Conservation (phyloP, 2,329 filamentous ascomycete genomes). For the Diaporthe destruens region DNA sequence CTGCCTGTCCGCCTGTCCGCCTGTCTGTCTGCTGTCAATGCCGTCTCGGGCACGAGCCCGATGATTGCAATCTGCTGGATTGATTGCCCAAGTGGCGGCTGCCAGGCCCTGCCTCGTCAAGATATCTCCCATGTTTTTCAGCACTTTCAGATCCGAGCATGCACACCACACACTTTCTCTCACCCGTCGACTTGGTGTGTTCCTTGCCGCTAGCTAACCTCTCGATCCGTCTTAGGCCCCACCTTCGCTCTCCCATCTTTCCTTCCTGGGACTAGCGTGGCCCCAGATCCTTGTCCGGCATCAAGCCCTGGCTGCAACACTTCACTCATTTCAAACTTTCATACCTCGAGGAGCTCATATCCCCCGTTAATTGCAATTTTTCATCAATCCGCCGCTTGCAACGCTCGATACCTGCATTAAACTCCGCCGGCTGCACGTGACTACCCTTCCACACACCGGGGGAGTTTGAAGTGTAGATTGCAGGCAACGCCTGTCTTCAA, state of each 20-base stretch:
- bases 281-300: background rate
- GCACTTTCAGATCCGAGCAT: conserved; percentile 26
- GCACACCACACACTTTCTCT: background rate
- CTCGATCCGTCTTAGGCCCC: conserved; percentile 33
- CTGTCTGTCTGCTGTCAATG: conserved; percentile 25
- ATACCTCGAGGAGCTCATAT: background rate
- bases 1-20: conserved; percentile 18
- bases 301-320: background rate
- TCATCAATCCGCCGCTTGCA: background rate
- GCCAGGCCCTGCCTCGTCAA: conserved; percentile 8
- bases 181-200: conserved; percentile 7
- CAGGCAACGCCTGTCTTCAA: background rate
- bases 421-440: conserved; percentile 22
- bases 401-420: conserved; percentile 16
- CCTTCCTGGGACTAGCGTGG: conserved; percentile 28
- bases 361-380: conserved; percentile 30
- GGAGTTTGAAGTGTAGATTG: background rate
- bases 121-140: conserved; percentile 22
- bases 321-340: background rate
- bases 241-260: conserved; percentile 6
- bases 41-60: conserved; percentile 17
- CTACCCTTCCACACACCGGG: background rate
- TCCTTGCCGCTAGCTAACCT: conserved; percentile 37
- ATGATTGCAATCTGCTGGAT: conserved; percentile 4
- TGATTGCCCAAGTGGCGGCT: conserved; percentile 20